A percentile compares a stretch with the other conserved stretches of the same genome.
These are phyloP conservation scores for Neurospora sp. DNA, from an alignment of 2,329 filamentous ascomycete genomes.

Conservation along the genomic window DNA sequence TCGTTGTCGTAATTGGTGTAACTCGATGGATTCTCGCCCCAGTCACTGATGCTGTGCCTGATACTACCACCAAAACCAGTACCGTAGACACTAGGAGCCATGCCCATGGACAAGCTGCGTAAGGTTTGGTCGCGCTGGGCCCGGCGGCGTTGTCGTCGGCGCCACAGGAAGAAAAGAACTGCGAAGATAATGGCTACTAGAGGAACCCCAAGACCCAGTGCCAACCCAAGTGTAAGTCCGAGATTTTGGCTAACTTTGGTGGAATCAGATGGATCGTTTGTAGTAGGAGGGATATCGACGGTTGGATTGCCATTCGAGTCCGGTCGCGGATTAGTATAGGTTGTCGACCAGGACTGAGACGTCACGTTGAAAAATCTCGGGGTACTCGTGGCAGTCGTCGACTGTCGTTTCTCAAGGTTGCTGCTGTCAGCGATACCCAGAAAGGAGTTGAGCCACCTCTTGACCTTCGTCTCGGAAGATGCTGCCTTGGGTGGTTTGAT, in stretches of 20 bases:
- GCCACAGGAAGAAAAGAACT: constrained; percentile 32
- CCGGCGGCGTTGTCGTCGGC: constrained; percentile 29
- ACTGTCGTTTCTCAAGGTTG: not conserved
- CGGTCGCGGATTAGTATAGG: constrained; percentile 36
- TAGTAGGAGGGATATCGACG: constrained; percentile 6
- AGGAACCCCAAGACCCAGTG: constrained; percentile 50
- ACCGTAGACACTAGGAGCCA: constrained; percentile 1
- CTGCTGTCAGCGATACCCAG: not conserved
- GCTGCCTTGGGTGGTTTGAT: constrained; percentile 28
- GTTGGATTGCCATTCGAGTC: not conserved
- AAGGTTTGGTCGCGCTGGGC: constrained; percentile 34
- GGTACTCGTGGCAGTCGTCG: constrained; percentile 7
- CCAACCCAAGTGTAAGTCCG: constrained; percentile 9
- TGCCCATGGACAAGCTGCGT: constrained; percentile 38
- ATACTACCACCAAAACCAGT: not conserved
- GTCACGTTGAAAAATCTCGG: constrained; percentile 48
- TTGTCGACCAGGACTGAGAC: constrained; percentile 40
- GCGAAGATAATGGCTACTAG: constrained; percentile 37
- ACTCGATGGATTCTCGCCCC: not conserved
- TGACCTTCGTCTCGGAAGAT: constrained; percentile 22
- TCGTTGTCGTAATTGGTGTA: not conserved
- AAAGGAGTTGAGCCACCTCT: constrained; percentile 10
- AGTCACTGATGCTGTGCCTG: not conserved
- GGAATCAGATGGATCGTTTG: not conserved
- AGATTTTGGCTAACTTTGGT: not conserved